phyloP scores from a whole-genome alignment of 371 early-diverging fungal genomes.

The Basidiobolus heterosporus region DNA sequence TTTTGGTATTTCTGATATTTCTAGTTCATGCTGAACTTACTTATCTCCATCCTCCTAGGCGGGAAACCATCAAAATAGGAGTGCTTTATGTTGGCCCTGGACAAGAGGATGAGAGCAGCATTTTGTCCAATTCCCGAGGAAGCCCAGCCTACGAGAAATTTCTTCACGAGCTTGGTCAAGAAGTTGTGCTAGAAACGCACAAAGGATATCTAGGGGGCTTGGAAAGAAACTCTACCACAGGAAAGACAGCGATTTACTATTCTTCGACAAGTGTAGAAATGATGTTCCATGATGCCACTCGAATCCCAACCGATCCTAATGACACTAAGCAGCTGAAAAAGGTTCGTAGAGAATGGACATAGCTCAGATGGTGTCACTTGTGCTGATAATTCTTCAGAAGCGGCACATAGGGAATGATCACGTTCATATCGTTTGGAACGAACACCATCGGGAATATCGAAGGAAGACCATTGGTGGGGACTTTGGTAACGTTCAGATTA shows the following conservation, averaged over 20 bases:
- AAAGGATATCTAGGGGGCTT: conserved; percentile 78
- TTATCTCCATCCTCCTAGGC: conserved; percentile 8
- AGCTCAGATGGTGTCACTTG: not conserved
- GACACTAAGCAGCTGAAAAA: conserved; percentile 77
- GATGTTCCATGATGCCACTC: conserved; percentile 79
- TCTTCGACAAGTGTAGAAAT: conserved; percentile 68
- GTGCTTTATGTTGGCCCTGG: conserved; percentile 80
- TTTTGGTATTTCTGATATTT: too few species aligned
- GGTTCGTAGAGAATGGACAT: conserved; percentile 16
- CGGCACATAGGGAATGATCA: conserved; percentile 96
- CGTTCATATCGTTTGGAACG: conserved; percentile 94
- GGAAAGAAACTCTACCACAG: conserved; percentile 63
- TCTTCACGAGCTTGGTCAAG: conserved; percentile 69
- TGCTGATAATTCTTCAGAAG: conserved; percentile 34
- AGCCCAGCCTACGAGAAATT: conserved; percentile 60
- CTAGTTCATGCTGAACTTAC: too few species aligned
- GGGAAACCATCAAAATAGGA: conserved; percentile 79
- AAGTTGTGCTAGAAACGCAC: conserved; percentile 68
- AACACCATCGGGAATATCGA: conserved; percentile 65
- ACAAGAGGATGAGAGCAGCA: conserved; percentile 70
- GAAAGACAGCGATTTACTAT: conserved; percentile 61
- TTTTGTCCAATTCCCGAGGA: conserved; percentile 57
- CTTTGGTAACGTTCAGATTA: conserved; percentile 88
- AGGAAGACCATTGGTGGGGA: conserved; percentile 86
- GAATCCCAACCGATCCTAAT: conserved; percentile 67